phyloP scores from a whole-genome alignment of 768 basidiomycete genomes.

The Kwoniella mangroviensis region DNA sequence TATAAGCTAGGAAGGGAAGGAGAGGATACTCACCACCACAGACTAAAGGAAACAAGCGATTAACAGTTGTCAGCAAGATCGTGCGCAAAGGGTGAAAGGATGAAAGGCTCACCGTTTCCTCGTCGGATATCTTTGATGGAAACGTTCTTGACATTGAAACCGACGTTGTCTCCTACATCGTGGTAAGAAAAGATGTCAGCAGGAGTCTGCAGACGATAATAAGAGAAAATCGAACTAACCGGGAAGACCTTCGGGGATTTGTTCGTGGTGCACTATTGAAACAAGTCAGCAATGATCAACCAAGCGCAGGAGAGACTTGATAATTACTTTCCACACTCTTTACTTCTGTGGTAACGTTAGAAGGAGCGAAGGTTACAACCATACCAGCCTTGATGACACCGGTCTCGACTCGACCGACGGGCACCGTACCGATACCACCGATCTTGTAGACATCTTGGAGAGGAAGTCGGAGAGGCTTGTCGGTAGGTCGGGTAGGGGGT shows the following conservation, averaged over 20 bases:
- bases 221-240: background rate
- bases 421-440: conserved; percentile 99
- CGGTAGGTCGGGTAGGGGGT: conserved; percentile 91
- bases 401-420: conserved; percentile 99
- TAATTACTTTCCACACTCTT: no score
- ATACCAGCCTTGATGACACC: conserved; percentile 73
- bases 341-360: conserved; percentile 99
- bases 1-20: no score
- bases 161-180: conserved; percentile 85
- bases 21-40: no score
- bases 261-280: conserved; percentile 64
- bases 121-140: conserved; percentile 99
- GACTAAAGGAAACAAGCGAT: no score
- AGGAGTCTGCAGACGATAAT: background rate
- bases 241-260: conserved; percentile 88
- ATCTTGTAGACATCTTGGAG: conserved; percentile 99
- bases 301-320: no score
- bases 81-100: no score
- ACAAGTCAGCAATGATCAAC: no score
- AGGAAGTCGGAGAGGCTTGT: conserved; percentile 99
- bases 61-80: no score
- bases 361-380: conserved; percentile 85
- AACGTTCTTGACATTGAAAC: conserved; percentile 99
- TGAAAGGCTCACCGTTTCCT: no score
- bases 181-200: background rate